Evolutionary conservation across 352 stramenopile species (phyloP).

Genomic region (Globisporangium canariense): DNA sequence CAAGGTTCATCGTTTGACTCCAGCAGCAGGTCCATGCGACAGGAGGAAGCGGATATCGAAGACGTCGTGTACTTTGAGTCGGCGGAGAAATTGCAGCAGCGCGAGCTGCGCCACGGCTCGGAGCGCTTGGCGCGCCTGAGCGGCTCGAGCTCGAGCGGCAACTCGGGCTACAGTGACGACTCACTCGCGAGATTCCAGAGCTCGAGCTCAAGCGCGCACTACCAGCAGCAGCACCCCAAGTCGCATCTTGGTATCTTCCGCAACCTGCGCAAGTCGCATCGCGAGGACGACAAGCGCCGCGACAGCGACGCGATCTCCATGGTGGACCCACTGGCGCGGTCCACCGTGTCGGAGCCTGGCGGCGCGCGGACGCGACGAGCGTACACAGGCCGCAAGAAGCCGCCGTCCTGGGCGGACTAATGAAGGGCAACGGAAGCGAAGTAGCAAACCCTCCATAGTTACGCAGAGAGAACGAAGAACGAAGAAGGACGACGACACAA

Average conservation of each 20-base stretch:
- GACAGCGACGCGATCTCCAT: slow-evolving; percentile 28
- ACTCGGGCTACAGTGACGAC: slow-evolving; percentile 37
- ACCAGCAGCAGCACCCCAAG: slow-evolving; percentile 27
- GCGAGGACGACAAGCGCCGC: slow-evolving; percentile 21
- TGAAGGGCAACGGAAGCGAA: neutral
- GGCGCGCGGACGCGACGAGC: slow-evolving; percentile 42
- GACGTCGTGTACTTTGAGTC: slow-evolving; percentile 55
- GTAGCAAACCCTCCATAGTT: neutral
- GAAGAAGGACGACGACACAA: neutral
- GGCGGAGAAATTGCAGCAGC: slow-evolving; percentile 33
- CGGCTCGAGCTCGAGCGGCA: slow-evolving; percentile 50
- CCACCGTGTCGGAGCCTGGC: slow-evolving; percentile 29
- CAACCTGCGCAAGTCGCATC: slow-evolving; percentile 31
- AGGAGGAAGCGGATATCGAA: slow-evolving; percentile 20
- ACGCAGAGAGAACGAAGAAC: neutral
- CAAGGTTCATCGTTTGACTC: neutral
- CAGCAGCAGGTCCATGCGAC: slow-evolving; percentile 13
- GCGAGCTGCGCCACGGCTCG: slow-evolving; percentile 30
- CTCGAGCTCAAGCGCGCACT: slow-evolving; percentile 2
- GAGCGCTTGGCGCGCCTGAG: slow-evolving; percentile 46
- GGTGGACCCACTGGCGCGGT: slow-evolving; percentile 27
- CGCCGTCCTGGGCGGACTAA: slow-evolving; percentile 68
- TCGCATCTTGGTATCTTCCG: slow-evolving; percentile 34
- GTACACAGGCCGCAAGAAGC: slow-evolving; percentile 80
- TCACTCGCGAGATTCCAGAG: slow-evolving; percentile 4